Conservation (phyloP, 805 yeast genomes). For the Wickerhamiella allomyrinae region DNA sequence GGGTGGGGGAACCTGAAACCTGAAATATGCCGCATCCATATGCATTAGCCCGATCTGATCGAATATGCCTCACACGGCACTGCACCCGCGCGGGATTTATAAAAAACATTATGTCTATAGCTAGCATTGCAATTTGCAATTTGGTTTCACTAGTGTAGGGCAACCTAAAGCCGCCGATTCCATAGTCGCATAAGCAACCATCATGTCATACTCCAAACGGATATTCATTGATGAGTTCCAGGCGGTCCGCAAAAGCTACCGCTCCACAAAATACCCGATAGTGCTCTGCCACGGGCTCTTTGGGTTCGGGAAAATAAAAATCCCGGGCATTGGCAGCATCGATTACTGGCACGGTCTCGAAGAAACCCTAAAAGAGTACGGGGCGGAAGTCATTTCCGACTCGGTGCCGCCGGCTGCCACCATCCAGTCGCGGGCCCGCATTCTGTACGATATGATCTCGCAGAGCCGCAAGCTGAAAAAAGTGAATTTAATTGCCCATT, state of each 20-base stretch:
- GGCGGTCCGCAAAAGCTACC: slow-evolving; percentile 9
- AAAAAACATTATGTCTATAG: too few species aligned
- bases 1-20: too few species aligned
- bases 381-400: slow-evolving; percentile 56
- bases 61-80: too few species aligned
- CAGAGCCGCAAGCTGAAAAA: slow-evolving; percentile 23
- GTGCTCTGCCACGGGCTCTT: slow-evolving; percentile 78
- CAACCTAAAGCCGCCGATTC: too few species aligned
- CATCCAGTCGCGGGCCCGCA: slow-evolving; percentile 51
- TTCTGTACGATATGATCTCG: slow-evolving; percentile 38
- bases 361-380: slow-evolving; percentile 42
- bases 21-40: too few species aligned
- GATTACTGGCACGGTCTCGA: slow-evolving; percentile 79
- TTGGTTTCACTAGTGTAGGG: too few species aligned
- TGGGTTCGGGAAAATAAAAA: slow-evolving; percentile 51
- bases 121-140: too few species aligned
- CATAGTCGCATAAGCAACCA: too few species aligned
- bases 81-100: too few species aligned
- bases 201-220: not conserved
- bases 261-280: slow-evolving; percentile 36
- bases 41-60: too few species aligned
- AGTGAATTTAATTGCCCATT: slow-evolving; percentile 70
- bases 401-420: slow-evolving; percentile 73
- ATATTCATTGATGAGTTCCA: slow-evolving; percentile 12
- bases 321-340: slow-evolving; percentile 30